A percentile compares a stretch with the other conserved stretches of the same genome.
phyloP scores from a whole-genome alignment of 2,329 filamentous ascomycete species.

The Scorias spongiosa region DNA sequence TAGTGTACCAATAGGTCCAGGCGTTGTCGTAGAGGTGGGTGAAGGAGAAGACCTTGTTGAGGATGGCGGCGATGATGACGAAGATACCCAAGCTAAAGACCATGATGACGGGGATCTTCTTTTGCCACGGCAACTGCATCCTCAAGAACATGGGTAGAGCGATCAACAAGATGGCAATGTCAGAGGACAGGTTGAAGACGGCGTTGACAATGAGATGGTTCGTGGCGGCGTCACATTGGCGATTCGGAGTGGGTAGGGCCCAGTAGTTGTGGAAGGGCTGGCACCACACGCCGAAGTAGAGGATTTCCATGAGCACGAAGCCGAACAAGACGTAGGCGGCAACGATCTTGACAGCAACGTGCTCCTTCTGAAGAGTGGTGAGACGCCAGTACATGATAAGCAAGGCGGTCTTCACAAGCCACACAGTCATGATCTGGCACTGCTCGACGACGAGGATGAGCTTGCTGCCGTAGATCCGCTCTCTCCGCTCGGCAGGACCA shows the following conservation, averaged over 20 bases:
- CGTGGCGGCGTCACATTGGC: conserved; percentile 27
- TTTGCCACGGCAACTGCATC: conserved; percentile 27
- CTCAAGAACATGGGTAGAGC: conserved; percentile 31
- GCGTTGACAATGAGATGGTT: conserved; percentile 25
- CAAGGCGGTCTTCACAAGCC: conserved; percentile 24
- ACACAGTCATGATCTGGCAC: conserved; percentile 22
- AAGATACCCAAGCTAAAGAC: conserved; percentile 44
- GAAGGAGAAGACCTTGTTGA: conserved; percentile 50
- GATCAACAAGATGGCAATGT: conserved; percentile 29
- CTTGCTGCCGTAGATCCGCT: conserved; percentile 21
- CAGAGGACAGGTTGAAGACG: conserved; percentile 30
- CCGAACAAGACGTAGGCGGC: conserved; percentile 19
- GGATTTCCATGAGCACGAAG: conserved; percentile 24
- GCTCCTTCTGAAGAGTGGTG: conserved; percentile 21
- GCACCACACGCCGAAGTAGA: conserved; percentile 27
- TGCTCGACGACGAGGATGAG: conserved; percentile 25
- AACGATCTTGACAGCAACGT: conserved; percentile 20
- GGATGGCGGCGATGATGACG: conserved; percentile 40
- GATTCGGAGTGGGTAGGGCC: conserved; percentile 16
- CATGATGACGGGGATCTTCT: conserved; percentile 38
- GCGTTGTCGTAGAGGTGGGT: conserved; percentile 38
- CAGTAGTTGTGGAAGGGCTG: conserved; percentile 24
- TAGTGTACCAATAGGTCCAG: conserved; percentile 47
- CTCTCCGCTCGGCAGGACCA: conserved; percentile 11
- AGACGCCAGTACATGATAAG: conserved; percentile 24